Base-by-base conservation (phyloP, 192 early-diverging fungal genomes). In the Glomus cerebriforme region DNA sequence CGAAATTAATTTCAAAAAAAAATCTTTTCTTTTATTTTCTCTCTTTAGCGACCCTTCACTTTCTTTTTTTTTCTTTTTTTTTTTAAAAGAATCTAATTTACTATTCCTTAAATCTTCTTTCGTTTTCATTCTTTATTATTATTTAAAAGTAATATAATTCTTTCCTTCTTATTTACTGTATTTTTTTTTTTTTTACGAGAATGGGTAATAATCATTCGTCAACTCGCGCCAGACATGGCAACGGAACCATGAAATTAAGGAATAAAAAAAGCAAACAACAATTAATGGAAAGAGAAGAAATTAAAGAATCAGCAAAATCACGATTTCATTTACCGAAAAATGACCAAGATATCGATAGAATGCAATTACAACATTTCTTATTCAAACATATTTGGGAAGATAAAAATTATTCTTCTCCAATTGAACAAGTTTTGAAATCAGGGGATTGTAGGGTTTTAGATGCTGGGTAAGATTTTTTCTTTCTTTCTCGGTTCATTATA, bases 301-400 rank as follows among this genome's bases (percentile, higher is more conserved):
- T 1, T 54, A 17, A 54, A 4, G 49, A 54, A 54, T 54, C 49
- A 1, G 19, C 17, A 54, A 54, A 54, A 17, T 54, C 7, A 7
- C 0, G 1, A 54, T 54, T 54, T 22, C 49, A 67, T 29, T 35
- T 67, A 29, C 65, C 65, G 31, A 26, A 35, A 19, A 67, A 29
- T 67, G 34, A 67, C 31, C 29, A 67, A 35, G 65, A 67, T 22
- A 67, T 67, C 27, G 65, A 67, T n/a, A 29, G 65, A 9, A 29
- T 67, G 34, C 65, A 67, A 27, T 34, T 67, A 35, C 65, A 67
- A n/a, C 65, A 67, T 31, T 67, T 67, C 22, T n/a, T 67, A 17
- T 27, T 67, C 17, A 17, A 67, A 35, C 65, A 67, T 29, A 35
- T 67, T 34, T 67, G 65, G 65, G 0, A 67, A 19, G n/a, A n/a